phyloP scores from a whole-genome alignment of 352 stramenopile genomes.

The Globisporangium lucens region DNA sequence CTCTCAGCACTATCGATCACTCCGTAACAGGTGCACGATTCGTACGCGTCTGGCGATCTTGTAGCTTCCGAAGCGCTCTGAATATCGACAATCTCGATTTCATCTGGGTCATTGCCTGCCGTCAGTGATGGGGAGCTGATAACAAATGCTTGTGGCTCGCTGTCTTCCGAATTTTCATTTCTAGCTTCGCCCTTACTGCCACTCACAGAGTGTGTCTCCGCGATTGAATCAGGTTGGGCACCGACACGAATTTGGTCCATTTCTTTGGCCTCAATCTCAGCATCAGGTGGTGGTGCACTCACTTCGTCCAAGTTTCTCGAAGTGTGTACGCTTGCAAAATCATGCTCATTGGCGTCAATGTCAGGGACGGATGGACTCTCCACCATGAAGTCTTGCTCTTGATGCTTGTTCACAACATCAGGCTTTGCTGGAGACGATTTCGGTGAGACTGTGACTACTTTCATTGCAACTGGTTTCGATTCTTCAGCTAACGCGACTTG shows the following conservation, averaged over 20 bases:
- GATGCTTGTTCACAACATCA: background rate
- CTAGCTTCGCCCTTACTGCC: background rate
- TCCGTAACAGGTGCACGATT: background rate
- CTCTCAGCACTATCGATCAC: background rate
- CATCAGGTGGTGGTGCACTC: background rate
- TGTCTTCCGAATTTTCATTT: background rate
- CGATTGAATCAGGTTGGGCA: background rate
- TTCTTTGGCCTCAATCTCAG: background rate
- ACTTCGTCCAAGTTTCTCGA: background rate
- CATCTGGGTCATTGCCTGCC: background rate
- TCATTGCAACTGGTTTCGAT: background rate
- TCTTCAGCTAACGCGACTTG: background rate
- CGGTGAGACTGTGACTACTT: constrained; percentile 13
- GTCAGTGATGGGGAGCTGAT: background rate
- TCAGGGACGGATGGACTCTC: background rate
- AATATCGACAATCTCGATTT: constrained; percentile 8
- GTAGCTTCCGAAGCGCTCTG: background rate
- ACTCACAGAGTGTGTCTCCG: background rate
- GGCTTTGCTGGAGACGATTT: constrained; percentile 8
- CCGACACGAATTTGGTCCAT: background rate
- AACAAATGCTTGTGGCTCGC: background rate
- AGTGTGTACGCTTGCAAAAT: background rate
- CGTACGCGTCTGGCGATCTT: background rate
- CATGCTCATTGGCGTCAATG: background rate
- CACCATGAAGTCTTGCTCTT: background rate